These are phyloP conservation scores for Neurospora sp. DNA, from an alignment of 495 filamentous ascomycete genomes.

Conservation along the genomic window DNA sequence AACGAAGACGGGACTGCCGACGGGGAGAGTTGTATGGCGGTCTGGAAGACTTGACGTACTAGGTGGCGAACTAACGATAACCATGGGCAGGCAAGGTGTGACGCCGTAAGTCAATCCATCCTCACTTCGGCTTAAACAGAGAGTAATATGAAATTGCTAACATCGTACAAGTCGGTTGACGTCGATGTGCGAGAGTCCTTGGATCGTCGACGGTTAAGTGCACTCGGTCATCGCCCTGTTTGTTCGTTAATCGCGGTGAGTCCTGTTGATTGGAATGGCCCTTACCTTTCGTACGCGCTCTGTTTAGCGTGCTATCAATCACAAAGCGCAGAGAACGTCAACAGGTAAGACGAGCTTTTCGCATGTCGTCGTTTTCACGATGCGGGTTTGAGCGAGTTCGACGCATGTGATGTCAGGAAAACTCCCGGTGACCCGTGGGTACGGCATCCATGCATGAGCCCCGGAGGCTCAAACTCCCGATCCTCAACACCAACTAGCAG, in stretches of 20 bases:
- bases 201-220: background rate
- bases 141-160: background rate
- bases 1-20: background rate
- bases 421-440: background rate
- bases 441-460: background rate
- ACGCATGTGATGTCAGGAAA: background rate
- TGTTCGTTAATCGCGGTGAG: background rate
- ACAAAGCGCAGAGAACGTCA: background rate
- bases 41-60: background rate
- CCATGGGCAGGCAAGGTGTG: background rate
- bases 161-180: background rate
- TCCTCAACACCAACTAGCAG: background rate
- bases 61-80: background rate
- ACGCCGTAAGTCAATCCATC: background rate
- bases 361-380: background rate
- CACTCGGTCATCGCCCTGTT: background rate
- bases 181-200: background rate
- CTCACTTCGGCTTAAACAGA: background rate
- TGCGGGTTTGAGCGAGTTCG: background rate
- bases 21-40: background rate
- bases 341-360: background rate
- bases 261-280: background rate
- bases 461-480: background rate
- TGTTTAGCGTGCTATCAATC: background rate
- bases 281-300: background rate